These are phyloP conservation scores for Saccharomyces uvarum DNA, from an alignment of 1,139 yeast species.

Conservation along the genomic window DNA sequence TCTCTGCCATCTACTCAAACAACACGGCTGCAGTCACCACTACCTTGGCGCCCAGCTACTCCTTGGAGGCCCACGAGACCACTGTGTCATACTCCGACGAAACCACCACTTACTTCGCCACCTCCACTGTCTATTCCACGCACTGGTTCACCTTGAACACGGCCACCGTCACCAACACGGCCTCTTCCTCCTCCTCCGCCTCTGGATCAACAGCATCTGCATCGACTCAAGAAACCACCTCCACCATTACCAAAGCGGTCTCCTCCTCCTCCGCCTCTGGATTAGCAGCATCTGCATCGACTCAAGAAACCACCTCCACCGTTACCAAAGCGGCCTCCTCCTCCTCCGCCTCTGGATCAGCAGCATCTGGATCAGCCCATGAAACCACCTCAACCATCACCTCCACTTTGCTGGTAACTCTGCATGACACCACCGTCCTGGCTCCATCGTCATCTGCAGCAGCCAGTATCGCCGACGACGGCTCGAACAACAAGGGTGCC, in stretches of 20 bases:
- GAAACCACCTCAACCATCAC: slow-evolving; percentile 4
- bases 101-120: slow-evolving; percentile 4
- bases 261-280: neutral
- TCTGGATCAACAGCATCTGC: neutral
- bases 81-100: slow-evolving; percentile 2
- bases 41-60: slow-evolving; percentile 2
- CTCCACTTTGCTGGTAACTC: slow-evolving; percentile 2
- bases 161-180: neutral
- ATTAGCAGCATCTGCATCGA: neutral
- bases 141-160: neutral
- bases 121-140: slow-evolving; percentile 4
- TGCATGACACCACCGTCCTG: slow-evolving; percentile 2
- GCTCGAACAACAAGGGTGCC: slow-evolving; percentile 16
- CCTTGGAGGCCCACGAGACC: slow-evolving; percentile 1
- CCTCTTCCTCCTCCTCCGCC: neutral
- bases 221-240: neutral
- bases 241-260: slow-evolving; percentile 1
- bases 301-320: slow-evolving; percentile 2
- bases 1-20: neutral
- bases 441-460: slow-evolving; percentile 1
- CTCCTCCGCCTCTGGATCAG: neutral
- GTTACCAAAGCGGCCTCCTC: neutral
- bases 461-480: slow-evolving; percentile 9
- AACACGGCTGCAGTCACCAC: neutral
- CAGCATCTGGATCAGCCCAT: neutral